Evolutionary conservation across 1,284 basidiomycete genomes (phyloP), one percentile per base, ranked within the genome.

Genomic region (Sphaerobolus stellatus): DNA sequence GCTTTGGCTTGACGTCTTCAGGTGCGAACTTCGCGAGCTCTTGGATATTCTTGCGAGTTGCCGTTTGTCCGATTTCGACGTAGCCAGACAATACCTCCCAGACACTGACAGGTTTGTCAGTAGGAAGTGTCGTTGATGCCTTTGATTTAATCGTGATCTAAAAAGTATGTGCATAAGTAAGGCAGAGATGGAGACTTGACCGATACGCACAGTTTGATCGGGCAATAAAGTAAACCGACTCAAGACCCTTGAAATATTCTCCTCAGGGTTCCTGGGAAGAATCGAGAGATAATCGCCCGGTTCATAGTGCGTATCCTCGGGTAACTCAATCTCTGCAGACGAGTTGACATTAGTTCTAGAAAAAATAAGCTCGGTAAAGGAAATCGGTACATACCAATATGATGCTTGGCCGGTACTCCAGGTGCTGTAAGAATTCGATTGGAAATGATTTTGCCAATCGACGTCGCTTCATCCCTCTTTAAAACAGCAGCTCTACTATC

Each of bases 211-310:
- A 64, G 75, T 66, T 52, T 77, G 73, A 56, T 78, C 77, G 16
- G 69, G 64, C 1, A 72, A 69, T 3, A 79, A 58, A 8, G 65
- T 61, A 51, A 78, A 77, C 8, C 68, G 66, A 11, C 69, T 65
- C 13, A 76, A 63, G 1, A 70, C 76, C 5, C 76, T 67, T 31
- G 66, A 68, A n/a, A 78, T 73, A 44, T 70, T 70, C 1, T 68
- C 65, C 24, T 61, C 48, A 8, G 73, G 76, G 57, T 78, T 78
- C 7, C 69, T 66, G 1, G 75, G 76, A 18, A 78, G 59, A 41
- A 81, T 73, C 1, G 75, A 72, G 22, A 80, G 68, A 59, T 81
- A 80, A 62, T 81, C 79, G 13, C 79, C 79, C 6, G 76, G 68
- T 45, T 71, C 65, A 57, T 72, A 75, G 2, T 67, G 70, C 57